Evolutionary conservation across 805 yeast genomes (phyloP).

Genomic region (Myxozyma monticola): DNA sequence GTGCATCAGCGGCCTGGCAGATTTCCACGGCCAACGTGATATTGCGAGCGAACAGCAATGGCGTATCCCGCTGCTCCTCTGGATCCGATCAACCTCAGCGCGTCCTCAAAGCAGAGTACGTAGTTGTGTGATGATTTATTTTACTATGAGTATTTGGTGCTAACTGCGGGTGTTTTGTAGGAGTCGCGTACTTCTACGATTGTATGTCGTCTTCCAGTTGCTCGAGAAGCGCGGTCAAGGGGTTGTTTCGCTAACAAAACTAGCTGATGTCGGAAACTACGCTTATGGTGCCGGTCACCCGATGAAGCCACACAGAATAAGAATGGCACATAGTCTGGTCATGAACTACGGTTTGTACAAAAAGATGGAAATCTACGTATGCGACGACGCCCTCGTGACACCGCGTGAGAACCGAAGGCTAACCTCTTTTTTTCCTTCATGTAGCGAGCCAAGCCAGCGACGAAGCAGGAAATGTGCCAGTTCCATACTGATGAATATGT

Average conservation of each 20-base stretch:
- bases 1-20: too few species aligned
- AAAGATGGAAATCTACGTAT: constrained; percentile 86
- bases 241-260: background rate
- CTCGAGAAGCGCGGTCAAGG: background rate
- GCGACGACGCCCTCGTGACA: constrained; percentile 6
- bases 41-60: too few species aligned
- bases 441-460: constrained; percentile 89
- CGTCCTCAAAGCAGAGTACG: constrained; percentile 10
- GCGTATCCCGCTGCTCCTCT: constrained; percentile 2
- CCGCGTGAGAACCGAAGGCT: background rate
- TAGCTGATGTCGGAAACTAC: constrained; percentile 91
- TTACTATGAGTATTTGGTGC: too few species aligned
- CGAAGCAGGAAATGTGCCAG: constrained; percentile 96
- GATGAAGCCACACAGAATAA: constrained; percentile 97
- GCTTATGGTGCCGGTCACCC: constrained; percentile 99
- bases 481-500: constrained; percentile 97
- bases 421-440: background rate
- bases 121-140: too few species aligned
- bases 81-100: constrained; percentile 11
- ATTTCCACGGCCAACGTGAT: too few species aligned
- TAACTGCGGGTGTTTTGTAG: background rate
- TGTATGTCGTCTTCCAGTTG: constrained; percentile 36
- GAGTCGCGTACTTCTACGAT: constrained; percentile 76
- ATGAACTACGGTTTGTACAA: constrained; percentile 97
- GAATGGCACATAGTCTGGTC: constrained; percentile 96